Base-by-base conservation (phyloP, 2,329 filamentous ascomycete genomes). In the Elsinoe batatas region DNA sequence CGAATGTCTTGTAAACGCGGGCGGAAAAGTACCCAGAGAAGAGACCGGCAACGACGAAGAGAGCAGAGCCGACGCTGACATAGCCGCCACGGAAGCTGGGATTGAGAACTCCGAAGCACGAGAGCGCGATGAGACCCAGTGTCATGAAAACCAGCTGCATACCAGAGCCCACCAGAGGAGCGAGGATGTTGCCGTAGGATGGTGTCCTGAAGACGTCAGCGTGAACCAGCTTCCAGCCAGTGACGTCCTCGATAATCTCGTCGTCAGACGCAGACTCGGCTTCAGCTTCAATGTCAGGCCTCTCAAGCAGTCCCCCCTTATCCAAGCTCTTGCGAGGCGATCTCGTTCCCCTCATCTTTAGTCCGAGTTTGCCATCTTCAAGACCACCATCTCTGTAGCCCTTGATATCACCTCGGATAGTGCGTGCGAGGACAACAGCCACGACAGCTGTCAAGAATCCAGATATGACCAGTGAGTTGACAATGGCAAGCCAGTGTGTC, bases 51-150 rank as follows among this genome's bases (percentile, higher is more conserved):
- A 93, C 84, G 56, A 94, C 77, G 68, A 94, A 95, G 17, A 95
- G 76, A 1, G 87, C 88, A 22, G 91, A 77, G 5, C 86, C 88
- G 38, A 93, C 87, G 64, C 86, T 91, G 66, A 93, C 79, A 69
- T 94, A 95, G 0, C 89, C 88, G 57, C 89, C 89, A n/a, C 89
- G 83, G 76, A 90, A 93, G 68, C 85, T 90, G 2, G 89, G 89
- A 64, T 94, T 94, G 56, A 94, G 70, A 2, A 94, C 70, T 4
- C 89, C 89, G 32, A 93, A 70, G 57, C 85, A 87, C 65, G 85
- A 87, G 7, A 68, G 61, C 1, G 58, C 58, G 22, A 68, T 76
- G 3, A 94, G 75, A 1, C 87, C 86, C 37, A 83, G 71, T 1
- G 83, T 79, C 84, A 93, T 90, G 69, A 91, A 90, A 10, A 94